Base-by-base conservation (phyloP, 768 basidiomycete genomes). In the Pholiota microspora region DNA sequence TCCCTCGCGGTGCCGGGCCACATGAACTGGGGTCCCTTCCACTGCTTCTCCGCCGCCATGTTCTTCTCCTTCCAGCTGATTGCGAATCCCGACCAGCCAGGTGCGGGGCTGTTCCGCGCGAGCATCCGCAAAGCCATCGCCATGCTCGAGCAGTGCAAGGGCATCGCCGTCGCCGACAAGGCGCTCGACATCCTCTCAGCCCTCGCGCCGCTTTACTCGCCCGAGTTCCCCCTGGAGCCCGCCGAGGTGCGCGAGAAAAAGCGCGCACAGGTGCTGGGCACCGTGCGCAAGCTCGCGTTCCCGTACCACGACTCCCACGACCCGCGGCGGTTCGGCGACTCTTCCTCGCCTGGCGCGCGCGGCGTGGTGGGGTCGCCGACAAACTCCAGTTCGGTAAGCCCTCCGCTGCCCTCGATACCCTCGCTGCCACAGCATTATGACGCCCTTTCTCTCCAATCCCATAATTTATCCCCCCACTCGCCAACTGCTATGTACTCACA, bases 31-130 rank as follows among this genome's bases (percentile, higher is more conserved):
- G 86, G 85, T 3, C 88, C 89, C 0, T 89, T 88, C 72, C 89
- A 93, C 64, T 83, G 86, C 61, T 92, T 92, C 74, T 86, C 86
- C 45, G 89, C 91, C 16, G 88, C 88, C 46, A 91, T 92, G 85
- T 92, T 92, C 72, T 91, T 92, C 79, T 88, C 88, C n/a, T 92
- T 92, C 72, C 89, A 92, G 62, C 79, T 92, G 46, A 86, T 92
- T 62, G 80, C 85, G 31, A 85, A 89, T 62, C 86, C 89, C 48
- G 88, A 88, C 57, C 89, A 90, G 59, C 86, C 87, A 42, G 89
- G 87, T 23, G 88, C 88, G 38, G 81, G 81, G 25, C 75, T 89
- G 31, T 91, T 91, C 72, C 86, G 89, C 16, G 79, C 80, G 29
- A 88, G 85, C 62, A 87, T 93, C 63, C 80, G 79, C 61, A 87